These are phyloP conservation scores for Poronia punctata DNA, from an alignment of 495 filamentous ascomycete species.

Conservation along the genomic window DNA sequence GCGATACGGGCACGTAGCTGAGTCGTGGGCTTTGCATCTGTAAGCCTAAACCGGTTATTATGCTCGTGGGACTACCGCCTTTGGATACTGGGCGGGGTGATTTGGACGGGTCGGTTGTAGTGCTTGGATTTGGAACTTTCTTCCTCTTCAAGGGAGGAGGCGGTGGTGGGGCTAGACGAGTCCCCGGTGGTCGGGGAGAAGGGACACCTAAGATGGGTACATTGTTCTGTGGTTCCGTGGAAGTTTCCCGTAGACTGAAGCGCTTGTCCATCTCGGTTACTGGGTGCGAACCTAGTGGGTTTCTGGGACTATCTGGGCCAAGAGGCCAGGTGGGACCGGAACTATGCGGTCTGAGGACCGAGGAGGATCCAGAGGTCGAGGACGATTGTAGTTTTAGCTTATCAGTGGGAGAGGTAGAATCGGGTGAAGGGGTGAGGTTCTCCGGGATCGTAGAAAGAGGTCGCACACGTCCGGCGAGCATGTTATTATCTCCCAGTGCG, in stretches of 20 bases:
- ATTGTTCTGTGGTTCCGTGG: not conserved
- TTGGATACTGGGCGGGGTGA: no score
- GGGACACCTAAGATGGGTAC: not conserved
- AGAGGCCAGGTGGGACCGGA: constrained; percentile 18
- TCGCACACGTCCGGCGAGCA: constrained; percentile 1
- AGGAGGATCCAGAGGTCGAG: no score
- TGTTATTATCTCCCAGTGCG: no score
- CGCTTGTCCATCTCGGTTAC: constrained; percentile 14
- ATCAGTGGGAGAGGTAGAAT: not conserved
- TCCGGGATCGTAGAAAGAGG: constrained; percentile 20
- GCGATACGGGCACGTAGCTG: constrained; percentile 13
- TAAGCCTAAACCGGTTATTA: not conserved
- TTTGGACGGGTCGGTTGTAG: no score
- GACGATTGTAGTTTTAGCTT: no score
- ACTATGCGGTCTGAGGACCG: constrained; percentile 4
- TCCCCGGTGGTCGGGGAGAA: not conserved
- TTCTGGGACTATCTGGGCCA: constrained; percentile 3
- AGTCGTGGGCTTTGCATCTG: constrained; percentile 12
- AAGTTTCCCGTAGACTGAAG: not conserved
- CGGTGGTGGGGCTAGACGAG: not conserved
- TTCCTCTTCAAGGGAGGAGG: not conserved
- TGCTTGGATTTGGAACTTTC: not conserved
- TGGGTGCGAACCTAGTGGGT: constrained; percentile 15
- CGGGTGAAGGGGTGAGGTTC: constrained; percentile 3
- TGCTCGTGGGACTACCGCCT: not conserved